Conservation (phyloP, 2,329 filamentous ascomycete species). For the Penicillium sp. region DNA sequence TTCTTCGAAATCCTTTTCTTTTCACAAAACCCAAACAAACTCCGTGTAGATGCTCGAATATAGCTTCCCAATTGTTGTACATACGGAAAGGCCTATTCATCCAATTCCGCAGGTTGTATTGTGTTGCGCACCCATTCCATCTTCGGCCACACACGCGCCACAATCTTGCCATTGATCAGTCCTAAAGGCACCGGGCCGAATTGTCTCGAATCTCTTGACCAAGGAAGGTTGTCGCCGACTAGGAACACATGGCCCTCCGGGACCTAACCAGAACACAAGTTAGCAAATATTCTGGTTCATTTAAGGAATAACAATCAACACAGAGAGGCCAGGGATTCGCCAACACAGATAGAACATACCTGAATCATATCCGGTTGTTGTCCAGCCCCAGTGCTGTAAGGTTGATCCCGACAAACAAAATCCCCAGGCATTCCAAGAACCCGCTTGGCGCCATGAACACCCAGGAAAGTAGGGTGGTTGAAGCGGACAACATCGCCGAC, state of each 20-base stretch:
- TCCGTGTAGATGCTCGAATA: conserved; percentile 25
- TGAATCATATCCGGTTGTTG: conserved; percentile 44
- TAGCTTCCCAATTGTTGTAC: background rate
- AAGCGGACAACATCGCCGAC: conserved; percentile 88
- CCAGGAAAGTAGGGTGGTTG: conserved; percentile 68
- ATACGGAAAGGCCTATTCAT: conserved; percentile 4
- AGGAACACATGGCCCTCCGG: conserved; percentile 92
- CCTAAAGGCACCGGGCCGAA: conserved; percentile 86
- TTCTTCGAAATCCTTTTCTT: conserved; percentile 1
- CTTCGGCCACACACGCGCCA: conserved; percentile 52
- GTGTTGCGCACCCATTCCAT: conserved; percentile 41
- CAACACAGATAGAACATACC: conserved; percentile 43
- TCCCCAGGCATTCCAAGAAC: conserved; percentile 71
- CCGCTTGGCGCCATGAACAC: conserved; percentile 71
- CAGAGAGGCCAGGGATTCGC: background rate
- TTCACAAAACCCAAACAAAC: conserved; percentile 24
- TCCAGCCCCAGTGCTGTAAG: conserved; percentile 34
- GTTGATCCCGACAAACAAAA: conserved; percentile 50
- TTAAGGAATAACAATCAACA: background rate
- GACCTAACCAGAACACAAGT: conserved; percentile 55
- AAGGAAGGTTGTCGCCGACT: conserved; percentile 80
- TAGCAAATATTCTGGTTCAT: background rate
- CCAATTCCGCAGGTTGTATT: conserved; percentile 33
- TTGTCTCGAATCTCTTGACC: conserved; percentile 80
- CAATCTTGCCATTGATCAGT: conserved; percentile 78